Conservation (phyloP, 2,329 filamentous ascomycete genomes). For the Penicillium sp. region DNA sequence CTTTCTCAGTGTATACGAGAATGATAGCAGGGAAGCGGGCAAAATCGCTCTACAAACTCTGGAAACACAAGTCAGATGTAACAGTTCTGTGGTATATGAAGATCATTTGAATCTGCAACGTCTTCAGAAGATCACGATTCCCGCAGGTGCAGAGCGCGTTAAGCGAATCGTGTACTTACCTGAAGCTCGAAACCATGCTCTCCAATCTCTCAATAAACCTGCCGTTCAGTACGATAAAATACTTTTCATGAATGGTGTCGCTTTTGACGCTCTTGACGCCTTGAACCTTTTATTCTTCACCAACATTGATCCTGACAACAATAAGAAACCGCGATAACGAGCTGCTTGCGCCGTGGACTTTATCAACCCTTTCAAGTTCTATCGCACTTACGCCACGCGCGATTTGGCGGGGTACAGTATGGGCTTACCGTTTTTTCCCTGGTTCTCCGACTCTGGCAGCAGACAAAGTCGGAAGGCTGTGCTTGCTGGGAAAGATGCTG, state of each 20-base stretch:
- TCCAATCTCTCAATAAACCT: conserved; percentile 63
- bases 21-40: conserved; percentile 64
- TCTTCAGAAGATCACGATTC: conserved; percentile 64
- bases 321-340: conserved; percentile 64
- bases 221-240: conserved; percentile 58
- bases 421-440: conserved; percentile 73
- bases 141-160: conserved; percentile 63
- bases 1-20: conserved; percentile 75
- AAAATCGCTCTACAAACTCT: conserved; percentile 59
- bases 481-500: conserved; percentile 59
- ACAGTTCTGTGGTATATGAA: conserved; percentile 62
- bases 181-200: conserved; percentile 71
- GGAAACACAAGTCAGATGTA: conserved; percentile 53
- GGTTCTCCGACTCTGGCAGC: conserved; percentile 61
- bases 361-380: conserved; percentile 73
- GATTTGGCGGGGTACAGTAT: conserved; percentile 71
- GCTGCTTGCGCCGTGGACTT: conserved; percentile 76
- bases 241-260: conserved; percentile 69
- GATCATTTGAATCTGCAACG: conserved; percentile 59
- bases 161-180: conserved; percentile 75
- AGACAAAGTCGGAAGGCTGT: conserved; percentile 65
- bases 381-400: conserved; percentile 75
- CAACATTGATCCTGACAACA: conserved; percentile 48
- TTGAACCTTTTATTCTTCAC: conserved; percentile 66
- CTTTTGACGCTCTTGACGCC: conserved; percentile 62